phyloP scores from a whole-genome alignment of 1,284 basidiomycete species.

The Rhodotorula sp. region DNA sequence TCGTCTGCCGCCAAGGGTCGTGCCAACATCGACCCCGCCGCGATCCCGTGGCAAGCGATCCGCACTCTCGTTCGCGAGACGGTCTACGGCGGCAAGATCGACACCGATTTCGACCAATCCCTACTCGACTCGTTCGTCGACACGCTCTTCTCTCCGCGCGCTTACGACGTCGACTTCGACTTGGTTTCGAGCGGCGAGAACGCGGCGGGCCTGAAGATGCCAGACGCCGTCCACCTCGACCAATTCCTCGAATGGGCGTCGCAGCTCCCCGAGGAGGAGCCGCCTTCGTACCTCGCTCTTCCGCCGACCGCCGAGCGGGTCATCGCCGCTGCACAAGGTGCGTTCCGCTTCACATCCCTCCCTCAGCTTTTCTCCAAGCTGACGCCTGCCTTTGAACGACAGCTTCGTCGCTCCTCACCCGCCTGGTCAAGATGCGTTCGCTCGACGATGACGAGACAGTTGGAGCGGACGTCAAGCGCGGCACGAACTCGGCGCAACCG shows the following conservation, averaged over 20 bases:
- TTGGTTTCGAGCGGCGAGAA: slow-evolving; percentile 58
- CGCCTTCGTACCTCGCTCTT: slow-evolving; percentile 86
- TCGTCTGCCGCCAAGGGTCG: slow-evolving; percentile 73
- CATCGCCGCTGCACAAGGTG: slow-evolving; percentile 85
- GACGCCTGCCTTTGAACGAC: slow-evolving; percentile 30
- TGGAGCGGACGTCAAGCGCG: slow-evolving; percentile 54
- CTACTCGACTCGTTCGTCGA: slow-evolving; percentile 90
- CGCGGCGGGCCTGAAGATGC: slow-evolving; percentile 63
- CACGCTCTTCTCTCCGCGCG: slow-evolving; percentile 73
- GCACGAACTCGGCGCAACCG: slow-evolving; percentile 64
- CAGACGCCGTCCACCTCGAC: slow-evolving; percentile 85
- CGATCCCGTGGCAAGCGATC: slow-evolving; percentile 89
- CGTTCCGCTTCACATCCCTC: neutral
- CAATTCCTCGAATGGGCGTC: slow-evolving; percentile 87
- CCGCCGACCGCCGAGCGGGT: slow-evolving; percentile 86
- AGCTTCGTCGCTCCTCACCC: slow-evolving; percentile 78
- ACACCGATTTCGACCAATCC: slow-evolving; percentile 89
- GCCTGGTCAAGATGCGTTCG: slow-evolving; percentile 87
- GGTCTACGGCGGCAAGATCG: slow-evolving; percentile 81
- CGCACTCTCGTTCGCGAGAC: slow-evolving; percentile 88
- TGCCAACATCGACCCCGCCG: slow-evolving; percentile 82
- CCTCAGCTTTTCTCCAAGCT: neutral
- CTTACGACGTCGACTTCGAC: slow-evolving; percentile 88
- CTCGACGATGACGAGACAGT: slow-evolving; percentile 79
- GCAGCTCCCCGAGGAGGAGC: slow-evolving; percentile 59